Conservation (phyloP, 345 rosid genomes). For the Salix udensis region DNA sequence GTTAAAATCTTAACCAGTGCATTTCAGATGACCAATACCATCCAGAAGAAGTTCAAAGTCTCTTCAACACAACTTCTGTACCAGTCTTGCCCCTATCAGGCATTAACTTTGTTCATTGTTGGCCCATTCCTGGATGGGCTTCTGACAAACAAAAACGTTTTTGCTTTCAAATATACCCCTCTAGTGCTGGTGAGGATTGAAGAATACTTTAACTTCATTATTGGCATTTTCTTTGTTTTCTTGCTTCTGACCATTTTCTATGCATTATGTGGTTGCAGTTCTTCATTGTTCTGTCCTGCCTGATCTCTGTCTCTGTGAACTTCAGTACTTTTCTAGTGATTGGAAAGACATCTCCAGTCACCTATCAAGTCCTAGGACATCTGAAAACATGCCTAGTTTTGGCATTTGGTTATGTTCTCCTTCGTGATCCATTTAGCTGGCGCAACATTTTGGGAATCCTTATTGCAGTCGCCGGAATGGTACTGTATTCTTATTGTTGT, state of each 20-base stretch:
- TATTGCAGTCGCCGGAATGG: constrained; percentile 93
- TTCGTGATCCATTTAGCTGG: constrained; percentile 94
- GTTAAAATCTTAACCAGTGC: constrained; percentile 45
- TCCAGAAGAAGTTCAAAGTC: constrained; percentile 98
- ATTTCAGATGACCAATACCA: constrained; percentile 95
- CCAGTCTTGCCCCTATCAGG: constrained; percentile 99
- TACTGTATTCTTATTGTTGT: constrained; percentile 84
- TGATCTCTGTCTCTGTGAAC: constrained; percentile 98
- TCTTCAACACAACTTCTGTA: constrained; percentile 98
- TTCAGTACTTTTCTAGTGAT: constrained; percentile 98
- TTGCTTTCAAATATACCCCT: constrained; percentile 95
- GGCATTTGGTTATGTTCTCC: constrained; percentile 92
- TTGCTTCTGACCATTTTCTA: constrained; percentile 5
- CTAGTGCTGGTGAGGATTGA: constrained; percentile 81
- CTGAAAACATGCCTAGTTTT: constrained; percentile 95
- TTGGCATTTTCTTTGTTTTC: not conserved
- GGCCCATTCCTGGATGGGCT: constrained; percentile 99
- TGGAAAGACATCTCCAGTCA: constrained; percentile 99
- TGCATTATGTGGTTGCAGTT: constrained; percentile 61
- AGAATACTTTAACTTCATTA: not conserved
- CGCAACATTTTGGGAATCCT: constrained; percentile 90
- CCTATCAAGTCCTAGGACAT: constrained; percentile 99
- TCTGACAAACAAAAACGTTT: constrained; percentile 83
- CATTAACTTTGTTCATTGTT: constrained; percentile 72
- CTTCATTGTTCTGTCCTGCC: constrained; percentile 96